A percentile compares a stretch with the other conserved stretches of the same genome.
phyloP scores from a whole-genome alignment of 805 yeast species.

The Ogataea wickerhamii region DNA sequence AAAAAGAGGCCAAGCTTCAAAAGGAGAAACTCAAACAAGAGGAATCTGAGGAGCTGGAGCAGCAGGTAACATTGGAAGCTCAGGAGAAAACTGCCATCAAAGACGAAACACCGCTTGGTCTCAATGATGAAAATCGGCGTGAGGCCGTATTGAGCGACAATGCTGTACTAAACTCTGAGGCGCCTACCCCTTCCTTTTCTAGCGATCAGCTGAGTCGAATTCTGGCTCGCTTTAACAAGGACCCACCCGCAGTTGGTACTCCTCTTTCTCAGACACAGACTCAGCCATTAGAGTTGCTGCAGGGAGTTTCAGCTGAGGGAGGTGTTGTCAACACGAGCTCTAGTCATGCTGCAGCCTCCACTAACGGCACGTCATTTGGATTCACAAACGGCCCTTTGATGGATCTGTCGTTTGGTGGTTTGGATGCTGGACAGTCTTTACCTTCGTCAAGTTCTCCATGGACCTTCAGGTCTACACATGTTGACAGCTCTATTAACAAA shows the following conservation, averaged over 20 bases:
- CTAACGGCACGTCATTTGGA: not conserved
- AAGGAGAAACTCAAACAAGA: slow-evolving; percentile 25
- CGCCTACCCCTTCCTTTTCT: slow-evolving; percentile 9
- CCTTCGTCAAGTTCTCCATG: slow-evolving; percentile 10
- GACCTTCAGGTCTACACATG: slow-evolving; percentile 7
- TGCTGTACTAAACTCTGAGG: not conserved
- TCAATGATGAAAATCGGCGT: not conserved
- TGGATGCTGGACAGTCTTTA: slow-evolving; percentile 6
- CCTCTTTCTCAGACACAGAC: not conserved
- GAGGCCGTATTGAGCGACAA: not conserved
- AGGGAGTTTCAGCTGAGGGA: not conserved
- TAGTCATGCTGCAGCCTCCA: too few relatives aligned
- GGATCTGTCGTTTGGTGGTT: slow-evolving; percentile 12
- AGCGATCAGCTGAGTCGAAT: slow-evolving; percentile 18
- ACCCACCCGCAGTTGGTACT: not conserved
- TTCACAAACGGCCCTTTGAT: slow-evolving; percentile 10
- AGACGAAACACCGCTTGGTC: not conserved
- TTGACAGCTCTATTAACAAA: not conserved
- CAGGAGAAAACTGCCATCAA: not conserved
- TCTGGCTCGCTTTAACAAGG: slow-evolving; percentile 10
- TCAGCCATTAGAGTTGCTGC: not conserved
- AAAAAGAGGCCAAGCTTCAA: slow-evolving; percentile 33
- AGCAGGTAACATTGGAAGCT: not conserved
- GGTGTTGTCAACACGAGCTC: not conserved
- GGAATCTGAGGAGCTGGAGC: slow-evolving; percentile 13